Conservation (phyloP, 2,329 filamentous ascomycete genomes). For the Colletotrichum siamense region DNA sequence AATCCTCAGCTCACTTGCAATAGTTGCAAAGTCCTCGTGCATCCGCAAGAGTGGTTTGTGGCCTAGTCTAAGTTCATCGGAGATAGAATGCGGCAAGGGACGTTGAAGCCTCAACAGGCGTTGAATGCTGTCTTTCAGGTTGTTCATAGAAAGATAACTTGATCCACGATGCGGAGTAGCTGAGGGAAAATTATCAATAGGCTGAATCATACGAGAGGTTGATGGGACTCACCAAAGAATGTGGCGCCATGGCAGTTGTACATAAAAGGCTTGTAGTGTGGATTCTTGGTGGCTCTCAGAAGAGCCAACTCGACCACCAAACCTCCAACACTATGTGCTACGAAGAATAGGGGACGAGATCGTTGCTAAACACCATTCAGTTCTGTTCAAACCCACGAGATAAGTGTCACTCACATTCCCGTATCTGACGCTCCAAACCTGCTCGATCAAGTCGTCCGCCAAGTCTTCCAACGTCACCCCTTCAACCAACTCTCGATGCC, state of each 20-base stretch:
- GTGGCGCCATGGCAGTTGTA: slow-evolving; percentile 65
- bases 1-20: slow-evolving; percentile 62
- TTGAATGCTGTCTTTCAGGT: slow-evolving; percentile 60
- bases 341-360: slow-evolving; percentile 61
- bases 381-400: no score
- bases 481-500: slow-evolving; percentile 48
- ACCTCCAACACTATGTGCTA: slow-evolving; percentile 67
- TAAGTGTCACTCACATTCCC: slow-evolving; percentile 21
- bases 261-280: slow-evolving; percentile 48
- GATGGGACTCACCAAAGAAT: slow-evolving; percentile 55
- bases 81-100: slow-evolving; percentile 56
- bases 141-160: slow-evolving; percentile 64
- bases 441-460: slow-evolving; percentile 52
- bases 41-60: slow-evolving; percentile 52
- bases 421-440: slow-evolving; percentile 41
- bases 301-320: slow-evolving; percentile 64
- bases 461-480: slow-evolving; percentile 48
- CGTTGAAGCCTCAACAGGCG: slow-evolving; percentile 55
- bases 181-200: slow-evolving; percentile 24
- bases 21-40: slow-evolving; percentile 61
- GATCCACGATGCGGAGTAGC: slow-evolving; percentile 68
- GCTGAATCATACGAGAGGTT: background rate
- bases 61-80: slow-evolving; percentile 55
- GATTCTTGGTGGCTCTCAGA: slow-evolving; percentile 47
- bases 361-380: slow-evolving; percentile 23